Conservation (phyloP, 495 filamentous ascomycete species). For the Neurospora tetraspora region DNA sequence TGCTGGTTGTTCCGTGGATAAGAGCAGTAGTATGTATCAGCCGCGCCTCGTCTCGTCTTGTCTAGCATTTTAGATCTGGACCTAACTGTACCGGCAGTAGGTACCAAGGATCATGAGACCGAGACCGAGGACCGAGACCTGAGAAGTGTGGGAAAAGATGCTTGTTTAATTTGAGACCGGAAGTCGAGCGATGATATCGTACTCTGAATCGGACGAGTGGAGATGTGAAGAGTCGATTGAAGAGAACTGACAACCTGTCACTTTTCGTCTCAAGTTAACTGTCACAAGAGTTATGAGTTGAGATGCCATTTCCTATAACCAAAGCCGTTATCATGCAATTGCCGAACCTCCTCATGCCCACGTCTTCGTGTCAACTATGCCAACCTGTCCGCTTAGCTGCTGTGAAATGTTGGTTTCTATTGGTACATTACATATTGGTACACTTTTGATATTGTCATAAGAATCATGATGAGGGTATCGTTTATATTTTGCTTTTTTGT, state of each 20-base stretch:
- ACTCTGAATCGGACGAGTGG: not conserved
- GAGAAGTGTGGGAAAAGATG: not conserved
- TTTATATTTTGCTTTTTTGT: constrained; percentile 13
- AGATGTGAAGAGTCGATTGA: not conserved
- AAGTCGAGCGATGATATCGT: not conserved
- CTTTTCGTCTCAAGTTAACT: not conserved
- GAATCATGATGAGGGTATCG: constrained; percentile 23
- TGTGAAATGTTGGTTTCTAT: constrained; percentile 7
- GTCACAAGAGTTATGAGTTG: not conserved
- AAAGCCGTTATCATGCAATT: not conserved
- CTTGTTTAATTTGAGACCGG: not conserved
- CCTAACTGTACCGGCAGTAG: not conserved
- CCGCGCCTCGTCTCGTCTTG: not conserved
- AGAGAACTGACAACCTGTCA: not conserved
- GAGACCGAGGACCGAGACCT: not conserved
- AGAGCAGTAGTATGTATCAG: not conserved
- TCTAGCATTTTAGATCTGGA: not conserved
- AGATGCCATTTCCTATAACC: not conserved
- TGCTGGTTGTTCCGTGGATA: not conserved
- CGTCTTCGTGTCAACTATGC: not conserved
- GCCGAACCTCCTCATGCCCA: not conserved
- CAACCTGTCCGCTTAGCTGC: not conserved
- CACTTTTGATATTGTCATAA: constrained; percentile 21
- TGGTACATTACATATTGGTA: constrained; percentile 22
- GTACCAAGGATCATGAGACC: not conserved